Percentiles rank a stretch among this genome's conserved stretches.
Evolutionary conservation across 1,284 basidiomycete genomes (phyloP).

Genomic region (Gomphus bonarii): DNA sequence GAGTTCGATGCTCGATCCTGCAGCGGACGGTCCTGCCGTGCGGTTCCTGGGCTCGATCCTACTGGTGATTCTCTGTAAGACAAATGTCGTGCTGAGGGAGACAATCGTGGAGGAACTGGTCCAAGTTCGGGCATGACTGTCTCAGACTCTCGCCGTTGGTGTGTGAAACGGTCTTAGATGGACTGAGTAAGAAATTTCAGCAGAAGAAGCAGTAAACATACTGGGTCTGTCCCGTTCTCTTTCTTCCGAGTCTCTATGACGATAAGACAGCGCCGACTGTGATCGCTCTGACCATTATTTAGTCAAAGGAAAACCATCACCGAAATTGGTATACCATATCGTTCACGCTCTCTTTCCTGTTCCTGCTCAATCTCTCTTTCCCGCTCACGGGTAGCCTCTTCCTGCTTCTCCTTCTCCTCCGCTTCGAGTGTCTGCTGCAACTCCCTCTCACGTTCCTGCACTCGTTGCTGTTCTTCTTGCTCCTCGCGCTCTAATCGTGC

Average conservation of each 20-base stretch:
- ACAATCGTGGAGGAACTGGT: slow-evolving; percentile 18
- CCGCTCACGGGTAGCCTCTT: not conserved
- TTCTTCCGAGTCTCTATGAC: slow-evolving; percentile 25
- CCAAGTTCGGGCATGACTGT: slow-evolving; percentile 31
- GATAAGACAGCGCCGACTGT: slow-evolving; percentile 20
- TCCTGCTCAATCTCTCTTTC: not conserved
- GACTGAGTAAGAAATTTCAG: not conserved
- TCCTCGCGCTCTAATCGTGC: slow-evolving; percentile 2
- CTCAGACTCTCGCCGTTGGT: slow-evolving; percentile 63
- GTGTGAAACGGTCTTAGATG: slow-evolving; percentile 20
- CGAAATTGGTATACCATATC: slow-evolving; percentile 15
- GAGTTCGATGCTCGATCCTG: not conserved
- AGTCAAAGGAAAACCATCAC: slow-evolving; percentile 12
- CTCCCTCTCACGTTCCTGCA: slow-evolving; percentile 6
- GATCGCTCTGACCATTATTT: slow-evolving; percentile 12
- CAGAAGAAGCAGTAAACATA: slow-evolving; percentile 7
- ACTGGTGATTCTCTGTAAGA: not conserved
- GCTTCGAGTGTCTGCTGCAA: slow-evolving; percentile 23
- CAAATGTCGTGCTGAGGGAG: slow-evolving; percentile 14
- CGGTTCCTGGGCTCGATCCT: not conserved
- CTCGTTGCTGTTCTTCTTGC: not conserved
- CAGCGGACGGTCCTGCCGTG: not conserved
- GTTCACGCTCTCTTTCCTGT: slow-evolving; percentile 26
- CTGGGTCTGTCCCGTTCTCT: slow-evolving; percentile 30
- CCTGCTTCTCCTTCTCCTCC: slow-evolving; percentile 38